These are phyloP conservation scores for Pichia exigua DNA, from an alignment of 805 yeast genomes.

Conservation along the genomic window DNA sequence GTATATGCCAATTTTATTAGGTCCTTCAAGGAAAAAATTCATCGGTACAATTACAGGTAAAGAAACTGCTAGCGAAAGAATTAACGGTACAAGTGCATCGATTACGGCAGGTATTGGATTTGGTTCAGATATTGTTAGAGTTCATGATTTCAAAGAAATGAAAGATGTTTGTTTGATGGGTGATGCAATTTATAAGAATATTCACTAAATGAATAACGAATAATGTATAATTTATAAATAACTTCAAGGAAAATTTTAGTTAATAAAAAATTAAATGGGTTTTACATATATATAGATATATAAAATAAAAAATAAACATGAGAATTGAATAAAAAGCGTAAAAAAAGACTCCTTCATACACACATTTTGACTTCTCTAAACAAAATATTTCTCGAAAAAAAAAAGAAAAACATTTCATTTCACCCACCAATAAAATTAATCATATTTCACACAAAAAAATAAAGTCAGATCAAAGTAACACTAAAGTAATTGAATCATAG, in stretches of 20 bases:
- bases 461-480: no score
- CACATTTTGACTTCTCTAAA: neutral
- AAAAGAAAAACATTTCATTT: no score
- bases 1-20: conserved; percentile 64
- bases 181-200: conserved; percentile 58
- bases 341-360: neutral
- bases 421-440: neutral
- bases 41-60: conserved; percentile 68
- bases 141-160: conserved; percentile 69
- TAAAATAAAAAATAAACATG: neutral
- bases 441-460: neutral
- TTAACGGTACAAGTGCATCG: conserved; percentile 68
- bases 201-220: no score
- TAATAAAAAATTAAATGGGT: neutral
- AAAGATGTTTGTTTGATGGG: conserved; percentile 50
- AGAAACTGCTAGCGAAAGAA: conserved; percentile 50
- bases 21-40: conserved; percentile 84
- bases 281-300: no score
- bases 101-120: conserved; percentile 66
- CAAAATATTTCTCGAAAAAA: no score
- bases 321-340: neutral
- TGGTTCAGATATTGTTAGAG: conserved; percentile 75
- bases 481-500: no score
- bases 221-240: no score
- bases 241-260: no score